Conservation (phyloP, 106 monocot genomes). For the Apostasia shenzhenica region DNA sequence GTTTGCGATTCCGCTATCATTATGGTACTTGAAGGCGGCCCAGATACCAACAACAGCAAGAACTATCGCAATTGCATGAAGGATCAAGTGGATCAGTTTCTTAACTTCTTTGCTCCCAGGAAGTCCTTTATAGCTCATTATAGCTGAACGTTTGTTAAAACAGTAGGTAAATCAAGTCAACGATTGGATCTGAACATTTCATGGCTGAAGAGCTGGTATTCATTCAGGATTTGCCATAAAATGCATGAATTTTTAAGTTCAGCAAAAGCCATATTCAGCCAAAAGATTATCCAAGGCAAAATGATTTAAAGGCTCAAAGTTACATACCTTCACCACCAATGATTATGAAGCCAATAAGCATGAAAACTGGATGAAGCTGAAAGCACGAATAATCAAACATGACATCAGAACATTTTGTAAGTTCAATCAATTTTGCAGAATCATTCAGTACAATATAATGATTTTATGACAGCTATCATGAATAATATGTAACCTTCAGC, state of each 20-base stretch:
- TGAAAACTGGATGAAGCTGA: slow-evolving; percentile 90
- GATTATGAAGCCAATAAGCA: slow-evolving; percentile 84
- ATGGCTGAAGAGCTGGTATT: not conserved
- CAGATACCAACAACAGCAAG: slow-evolving; percentile 75
- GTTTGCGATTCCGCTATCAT: slow-evolving; percentile 76
- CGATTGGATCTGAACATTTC: not conserved
- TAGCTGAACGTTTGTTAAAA: slow-evolving; percentile 46
- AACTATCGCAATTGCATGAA: slow-evolving; percentile 63
- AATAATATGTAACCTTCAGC: no score
- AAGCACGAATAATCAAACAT: slow-evolving; percentile 1
- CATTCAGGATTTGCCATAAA: not conserved
- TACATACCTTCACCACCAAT: slow-evolving; percentile 73
- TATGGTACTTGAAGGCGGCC: slow-evolving; percentile 84
- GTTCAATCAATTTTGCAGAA: no score
- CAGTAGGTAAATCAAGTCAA: not conserved
- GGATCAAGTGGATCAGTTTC: slow-evolving; percentile 63
- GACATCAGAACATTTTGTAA: no score
- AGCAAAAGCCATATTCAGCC: not conserved
- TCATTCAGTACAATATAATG: no score
- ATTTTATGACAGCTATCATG: no score
- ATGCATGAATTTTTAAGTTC: not conserved
- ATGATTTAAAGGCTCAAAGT: not conserved
- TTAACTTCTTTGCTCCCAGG: slow-evolving; percentile 63
- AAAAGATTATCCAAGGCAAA: not conserved
- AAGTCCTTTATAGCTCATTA: slow-evolving; percentile 73